phyloP scores from a whole-genome alignment of 2,329 filamentous ascomycete species.

The Chaetomiaceae sp. region DNA sequence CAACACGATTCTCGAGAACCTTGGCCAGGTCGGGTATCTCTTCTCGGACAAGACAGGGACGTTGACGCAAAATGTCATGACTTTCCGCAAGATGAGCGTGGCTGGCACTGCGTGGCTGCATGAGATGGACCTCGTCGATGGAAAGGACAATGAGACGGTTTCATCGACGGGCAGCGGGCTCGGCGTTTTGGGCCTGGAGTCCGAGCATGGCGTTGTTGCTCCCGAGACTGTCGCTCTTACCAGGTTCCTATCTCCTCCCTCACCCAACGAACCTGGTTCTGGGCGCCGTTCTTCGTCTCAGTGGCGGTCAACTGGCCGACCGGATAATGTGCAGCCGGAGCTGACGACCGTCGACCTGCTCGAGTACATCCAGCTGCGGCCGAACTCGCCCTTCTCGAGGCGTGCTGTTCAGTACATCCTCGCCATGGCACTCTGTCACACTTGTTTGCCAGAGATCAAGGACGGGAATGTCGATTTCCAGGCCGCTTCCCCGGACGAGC shows the following conservation, averaged over 20 bases:
- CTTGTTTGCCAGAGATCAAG: slow-evolving; percentile 71
- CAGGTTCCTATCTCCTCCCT: no score
- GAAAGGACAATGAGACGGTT: neutral
- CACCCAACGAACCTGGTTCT: neutral
- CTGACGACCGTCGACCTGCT: slow-evolving; percentile 66
- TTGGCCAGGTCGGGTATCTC: slow-evolving; percentile 80
- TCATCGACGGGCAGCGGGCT: neutral
- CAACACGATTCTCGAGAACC: slow-evolving; percentile 82
- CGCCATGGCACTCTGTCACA: slow-evolving; percentile 78
- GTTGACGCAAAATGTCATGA: slow-evolving; percentile 85
- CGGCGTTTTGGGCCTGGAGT: slow-evolving; percentile 20
- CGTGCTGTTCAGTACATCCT: slow-evolving; percentile 65
- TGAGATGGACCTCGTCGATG: slow-evolving; percentile 55
- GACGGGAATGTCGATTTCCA: slow-evolving; percentile 68
- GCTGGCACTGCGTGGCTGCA: slow-evolving; percentile 79
- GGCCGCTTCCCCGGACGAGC: slow-evolving; percentile 79
- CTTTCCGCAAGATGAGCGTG: slow-evolving; percentile 79
- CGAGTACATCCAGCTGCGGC: slow-evolving; percentile 57
- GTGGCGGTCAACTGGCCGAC: slow-evolving; percentile 11
- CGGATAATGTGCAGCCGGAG: slow-evolving; percentile 30
- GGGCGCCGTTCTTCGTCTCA: slow-evolving; percentile 21
- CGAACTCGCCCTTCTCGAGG: slow-evolving; percentile 68
- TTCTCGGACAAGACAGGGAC: slow-evolving; percentile 92
- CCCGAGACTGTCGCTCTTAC: neutral
- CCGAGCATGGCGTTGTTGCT: neutral